A percentile compares a stretch with the other conserved stretches of the same genome.
Conservation (phyloP, 441 rosid species). For the Codiaeum variegatum region DNA sequence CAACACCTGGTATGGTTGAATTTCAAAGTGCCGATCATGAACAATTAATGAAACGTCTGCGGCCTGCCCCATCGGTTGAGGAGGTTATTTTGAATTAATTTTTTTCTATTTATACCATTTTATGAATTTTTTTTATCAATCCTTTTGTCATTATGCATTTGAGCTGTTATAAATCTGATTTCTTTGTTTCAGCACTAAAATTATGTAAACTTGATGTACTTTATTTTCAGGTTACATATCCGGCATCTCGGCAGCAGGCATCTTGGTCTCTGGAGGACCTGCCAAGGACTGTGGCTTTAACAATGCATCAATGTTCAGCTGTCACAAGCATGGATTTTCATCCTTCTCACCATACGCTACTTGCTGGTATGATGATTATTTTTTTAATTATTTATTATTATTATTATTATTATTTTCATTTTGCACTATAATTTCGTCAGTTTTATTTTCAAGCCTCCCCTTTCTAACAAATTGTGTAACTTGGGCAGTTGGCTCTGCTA, state of each 20-base stretch:
- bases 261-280: slow-evolving; percentile 74
- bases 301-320: slow-evolving; percentile 66
- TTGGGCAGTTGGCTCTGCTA: slow-evolving; percentile 69
- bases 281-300: slow-evolving; percentile 63
- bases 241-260: slow-evolving; percentile 51
- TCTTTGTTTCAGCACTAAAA: slow-evolving; percentile 6
- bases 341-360: slow-evolving; percentile 58
- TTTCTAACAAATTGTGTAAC: slow-evolving; percentile 27
- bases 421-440: neutral
- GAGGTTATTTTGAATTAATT: slow-evolving; percentile 44
- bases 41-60: slow-evolving; percentile 66
- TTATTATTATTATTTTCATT: slow-evolving; percentile 10
- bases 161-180: neutral
- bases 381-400: slow-evolving; percentile 58
- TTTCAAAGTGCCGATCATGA: slow-evolving; percentile 77
- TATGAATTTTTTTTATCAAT: slow-evolving; percentile 16
- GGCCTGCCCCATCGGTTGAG: slow-evolving; percentile 65
- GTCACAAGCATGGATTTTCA: slow-evolving; percentile 89
- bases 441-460: neutral
- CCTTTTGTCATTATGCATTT: slow-evolving; percentile 18
- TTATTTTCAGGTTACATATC: slow-evolving; percentile 60
- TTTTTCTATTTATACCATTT: slow-evolving; percentile 17
- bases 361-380: slow-evolving; percentile 55
- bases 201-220: slow-evolving; percentile 18
- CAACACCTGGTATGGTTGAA: slow-evolving; percentile 58